Conservation (phyloP, 129 eudicot genomes). For the Flaveria brownii region DNA sequence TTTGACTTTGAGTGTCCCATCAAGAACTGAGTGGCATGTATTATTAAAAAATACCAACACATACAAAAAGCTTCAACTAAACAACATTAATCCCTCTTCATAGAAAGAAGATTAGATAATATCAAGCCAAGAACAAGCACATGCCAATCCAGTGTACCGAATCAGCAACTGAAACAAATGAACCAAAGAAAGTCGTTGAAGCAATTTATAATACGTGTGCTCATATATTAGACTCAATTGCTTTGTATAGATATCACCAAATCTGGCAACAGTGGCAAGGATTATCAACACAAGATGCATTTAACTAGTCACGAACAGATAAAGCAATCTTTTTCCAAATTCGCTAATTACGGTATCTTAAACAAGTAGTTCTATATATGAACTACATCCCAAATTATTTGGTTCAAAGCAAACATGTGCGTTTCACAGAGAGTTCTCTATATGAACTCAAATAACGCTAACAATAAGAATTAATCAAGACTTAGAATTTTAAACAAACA, state of each 20-base stretch:
- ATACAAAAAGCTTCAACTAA: constrained; percentile 3
- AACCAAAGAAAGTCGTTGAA: neutral
- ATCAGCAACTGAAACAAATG: constrained; percentile 2
- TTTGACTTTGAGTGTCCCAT: neutral
- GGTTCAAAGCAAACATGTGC: neutral
- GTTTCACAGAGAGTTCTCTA: neutral
- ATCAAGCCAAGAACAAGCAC: constrained; percentile 3
- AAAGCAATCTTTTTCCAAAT: neutral
- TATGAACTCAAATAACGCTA: neutral
- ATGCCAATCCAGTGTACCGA: neutral
- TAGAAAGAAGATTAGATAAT: neutral
- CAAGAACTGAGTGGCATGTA: neutral
- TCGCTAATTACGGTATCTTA: neutral
- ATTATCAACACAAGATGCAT: neutral
- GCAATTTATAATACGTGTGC: neutral
- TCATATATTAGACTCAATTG: constrained; percentile 3
- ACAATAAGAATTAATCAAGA: neutral
- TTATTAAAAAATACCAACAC: neutral
- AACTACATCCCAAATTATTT: neutral
- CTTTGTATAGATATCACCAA: constrained; percentile 5
- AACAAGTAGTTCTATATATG: neutral
- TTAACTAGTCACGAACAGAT: constrained; percentile 9
- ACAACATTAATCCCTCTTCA: neutral
- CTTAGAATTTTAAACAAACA: neutral
- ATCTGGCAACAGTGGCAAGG: neutral